phyloP scores from a whole-genome alignment of 805 yeast genomes.

The Metschnikowia santaceciliae region DNA sequence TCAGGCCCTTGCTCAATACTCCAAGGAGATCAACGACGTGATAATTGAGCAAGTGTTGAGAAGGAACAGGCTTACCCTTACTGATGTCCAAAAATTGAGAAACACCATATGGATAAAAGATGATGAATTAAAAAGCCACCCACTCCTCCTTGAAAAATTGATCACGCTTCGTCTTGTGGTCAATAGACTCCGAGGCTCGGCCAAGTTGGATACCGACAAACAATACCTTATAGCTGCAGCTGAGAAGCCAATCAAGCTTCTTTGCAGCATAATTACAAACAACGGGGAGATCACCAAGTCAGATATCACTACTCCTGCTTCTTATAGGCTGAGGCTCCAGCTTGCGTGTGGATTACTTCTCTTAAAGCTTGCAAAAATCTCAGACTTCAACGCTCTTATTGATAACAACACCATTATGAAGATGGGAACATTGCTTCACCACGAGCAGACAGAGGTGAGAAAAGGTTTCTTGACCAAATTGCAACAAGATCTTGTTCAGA shows the following conservation, averaged over 20 bases:
- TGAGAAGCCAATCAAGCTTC: slow-evolving; percentile 49
- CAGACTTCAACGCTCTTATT: slow-evolving; percentile 50
- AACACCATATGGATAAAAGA: slow-evolving; percentile 47
- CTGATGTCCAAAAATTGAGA: slow-evolving; percentile 25
- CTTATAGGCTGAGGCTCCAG: slow-evolving; percentile 58
- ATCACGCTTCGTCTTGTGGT: slow-evolving; percentile 53
- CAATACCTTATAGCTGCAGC: slow-evolving; percentile 20
- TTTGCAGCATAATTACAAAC: slow-evolving; percentile 62
- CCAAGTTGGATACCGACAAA: slow-evolving; percentile 26
- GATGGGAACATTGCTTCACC: slow-evolving; percentile 60
- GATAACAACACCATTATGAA: slow-evolving; percentile 49
- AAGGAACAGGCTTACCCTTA: slow-evolving; percentile 35
- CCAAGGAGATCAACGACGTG: slow-evolving; percentile 55
- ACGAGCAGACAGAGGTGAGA: slow-evolving; percentile 59
- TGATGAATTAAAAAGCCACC: slow-evolving; percentile 24
- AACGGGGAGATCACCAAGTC: slow-evolving; percentile 71
- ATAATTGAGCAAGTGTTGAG: slow-evolving; percentile 62
- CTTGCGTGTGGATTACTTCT: slow-evolving; percentile 63
- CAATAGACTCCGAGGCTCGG: slow-evolving; percentile 49
- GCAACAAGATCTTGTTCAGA: slow-evolving; percentile 48
- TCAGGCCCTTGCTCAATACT: slow-evolving; percentile 44
- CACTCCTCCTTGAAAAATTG: slow-evolving; percentile 45
- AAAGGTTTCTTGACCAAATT: slow-evolving; percentile 45
- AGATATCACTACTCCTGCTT: slow-evolving; percentile 58
- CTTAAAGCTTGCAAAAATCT: slow-evolving; percentile 58